Evolutionary conservation across 176 grass and related monocot genomes (phyloP).

Genomic region (Zizania latifolia): DNA sequence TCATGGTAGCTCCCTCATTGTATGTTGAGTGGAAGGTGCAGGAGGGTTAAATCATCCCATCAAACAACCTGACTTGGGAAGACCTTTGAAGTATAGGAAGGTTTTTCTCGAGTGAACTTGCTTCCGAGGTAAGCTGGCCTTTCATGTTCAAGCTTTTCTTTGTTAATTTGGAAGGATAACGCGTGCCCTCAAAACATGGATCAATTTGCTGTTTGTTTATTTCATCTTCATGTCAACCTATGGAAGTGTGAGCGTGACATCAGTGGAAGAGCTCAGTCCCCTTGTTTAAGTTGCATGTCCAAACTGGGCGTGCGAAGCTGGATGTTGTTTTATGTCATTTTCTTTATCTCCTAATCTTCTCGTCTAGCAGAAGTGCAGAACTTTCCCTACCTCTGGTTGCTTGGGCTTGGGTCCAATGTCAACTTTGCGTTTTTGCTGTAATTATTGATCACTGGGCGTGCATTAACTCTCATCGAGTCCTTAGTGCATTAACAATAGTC

Average conservation of each 20-base stretch:
- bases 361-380: too few relatives aligned
- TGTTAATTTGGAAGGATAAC: constrained; percentile 43
- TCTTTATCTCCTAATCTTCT: too few relatives aligned
- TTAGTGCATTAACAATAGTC: too few relatives aligned
- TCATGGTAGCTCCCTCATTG: too few relatives aligned
- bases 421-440: too few relatives aligned
- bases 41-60: background rate
- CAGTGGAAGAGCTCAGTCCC: constrained; percentile 41
- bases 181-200: constrained; percentile 89
- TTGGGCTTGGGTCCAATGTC: too few relatives aligned
- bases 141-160: constrained; percentile 20
- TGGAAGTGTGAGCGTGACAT: constrained; percentile 62
- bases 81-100: background rate
- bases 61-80: background rate
- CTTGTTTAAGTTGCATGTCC: constrained; percentile 42
- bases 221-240: constrained; percentile 48
- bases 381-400: too few relatives aligned
- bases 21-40: too few relatives aligned
- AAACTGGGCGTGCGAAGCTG: too few relatives aligned
- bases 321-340: too few relatives aligned
- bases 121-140: constrained; percentile 20
- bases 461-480: too few relatives aligned
- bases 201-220: constrained; percentile 44
- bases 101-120: constrained; percentile 3
- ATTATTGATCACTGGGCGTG: too few relatives aligned